These are phyloP conservation scores for Rhynchospora pubera DNA, from an alignment of 176 grass and related monocot genomes.

Conservation along the genomic window DNA sequence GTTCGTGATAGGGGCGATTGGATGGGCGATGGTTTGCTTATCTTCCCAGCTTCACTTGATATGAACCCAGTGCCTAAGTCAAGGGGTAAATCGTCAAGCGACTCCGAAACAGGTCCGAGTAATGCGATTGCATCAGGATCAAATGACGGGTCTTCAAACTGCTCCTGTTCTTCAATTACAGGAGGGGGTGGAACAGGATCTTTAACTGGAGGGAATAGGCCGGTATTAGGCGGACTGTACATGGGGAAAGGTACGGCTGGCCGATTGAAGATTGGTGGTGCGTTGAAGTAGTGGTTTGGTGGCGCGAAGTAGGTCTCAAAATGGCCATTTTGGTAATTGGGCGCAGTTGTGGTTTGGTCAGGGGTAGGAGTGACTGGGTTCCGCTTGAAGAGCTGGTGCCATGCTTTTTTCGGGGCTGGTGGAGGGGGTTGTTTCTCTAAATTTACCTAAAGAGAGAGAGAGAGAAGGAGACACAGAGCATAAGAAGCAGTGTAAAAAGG, in stretches of 20 bases:
- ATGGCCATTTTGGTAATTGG: constrained; percentile 26
- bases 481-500: constrained; percentile 7
- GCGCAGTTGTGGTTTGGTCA: constrained; percentile 26
- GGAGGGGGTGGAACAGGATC: constrained; percentile 29
- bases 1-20: constrained; percentile 60
- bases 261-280: constrained; percentile 5
- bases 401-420: constrained; percentile 54
- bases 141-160: constrained; percentile 84
- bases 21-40: constrained; percentile 75
- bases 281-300: constrained; percentile 15
- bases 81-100: constrained; percentile 51
- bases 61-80: constrained; percentile 44
- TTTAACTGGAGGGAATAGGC: constrained; percentile 34
- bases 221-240: constrained; percentile 38
- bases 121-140: constrained; percentile 69
- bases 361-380: constrained; percentile 54
- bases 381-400: constrained; percentile 76
- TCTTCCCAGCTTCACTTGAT: constrained; percentile 39
- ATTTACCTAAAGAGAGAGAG: constrained; percentile 50
- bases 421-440: constrained; percentile 48
- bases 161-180: constrained; percentile 48
- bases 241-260: constrained; percentile 34
- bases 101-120: constrained; percentile 76
- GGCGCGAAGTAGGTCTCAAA: constrained; percentile 22
- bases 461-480: background rate